Evolutionary conservation across 345 rosid species (phyloP).

Genomic region (Salix purpurea): DNA sequence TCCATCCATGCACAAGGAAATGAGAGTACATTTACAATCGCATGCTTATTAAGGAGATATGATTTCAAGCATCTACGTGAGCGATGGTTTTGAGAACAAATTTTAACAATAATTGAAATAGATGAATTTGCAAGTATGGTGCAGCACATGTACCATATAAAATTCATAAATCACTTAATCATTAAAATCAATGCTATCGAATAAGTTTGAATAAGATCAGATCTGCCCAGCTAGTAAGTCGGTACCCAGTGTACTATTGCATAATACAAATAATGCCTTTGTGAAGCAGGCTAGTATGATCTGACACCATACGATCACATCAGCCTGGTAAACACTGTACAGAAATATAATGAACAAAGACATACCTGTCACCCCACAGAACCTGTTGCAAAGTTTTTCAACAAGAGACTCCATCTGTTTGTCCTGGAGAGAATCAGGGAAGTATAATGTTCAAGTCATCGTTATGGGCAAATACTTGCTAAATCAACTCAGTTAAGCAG

Average conservation of each 20-base stretch:
- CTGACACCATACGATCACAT: background rate
- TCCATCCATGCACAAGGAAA: background rate
- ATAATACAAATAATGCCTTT: background rate
- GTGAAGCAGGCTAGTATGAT: background rate
- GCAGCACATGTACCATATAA: background rate
- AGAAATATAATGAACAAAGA: constrained; percentile 4
- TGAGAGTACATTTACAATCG: background rate
- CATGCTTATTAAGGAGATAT: too few species aligned
- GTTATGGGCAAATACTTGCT: background rate
- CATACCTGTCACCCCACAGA: constrained; percentile 83
- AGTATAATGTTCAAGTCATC: constrained; percentile 4
- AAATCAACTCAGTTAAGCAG: constrained; percentile 16
- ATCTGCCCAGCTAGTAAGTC: background rate
- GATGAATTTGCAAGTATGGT: too few species aligned
- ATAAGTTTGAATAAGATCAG: background rate
- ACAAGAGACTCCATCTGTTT: constrained; percentile 98
- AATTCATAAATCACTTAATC: background rate
- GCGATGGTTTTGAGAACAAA: too few species aligned
- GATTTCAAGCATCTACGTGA: too few species aligned
- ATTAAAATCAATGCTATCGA: background rate
- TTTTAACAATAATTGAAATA: too few species aligned
- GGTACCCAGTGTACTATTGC: background rate
- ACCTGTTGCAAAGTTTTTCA: constrained; percentile 97
- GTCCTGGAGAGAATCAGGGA: constrained; percentile 48
- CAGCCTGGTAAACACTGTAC: background rate